Conservation (phyloP, 805 yeast genomes). For the Candida awuae region DNA sequence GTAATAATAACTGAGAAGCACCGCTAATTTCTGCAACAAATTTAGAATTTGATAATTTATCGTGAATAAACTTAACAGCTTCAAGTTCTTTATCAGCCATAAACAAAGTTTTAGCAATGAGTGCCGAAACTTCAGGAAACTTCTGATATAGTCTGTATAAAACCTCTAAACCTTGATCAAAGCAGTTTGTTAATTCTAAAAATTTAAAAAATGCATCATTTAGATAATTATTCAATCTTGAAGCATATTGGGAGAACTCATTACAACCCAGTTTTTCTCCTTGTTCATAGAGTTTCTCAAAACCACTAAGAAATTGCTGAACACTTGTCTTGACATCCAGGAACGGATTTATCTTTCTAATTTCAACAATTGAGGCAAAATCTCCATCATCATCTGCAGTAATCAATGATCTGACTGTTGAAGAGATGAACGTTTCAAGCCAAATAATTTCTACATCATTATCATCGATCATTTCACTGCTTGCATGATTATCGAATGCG, state of each 20-base stretch:
- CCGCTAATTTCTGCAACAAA: constrained; percentile 37
- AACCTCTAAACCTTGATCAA: constrained; percentile 51
- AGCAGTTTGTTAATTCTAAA: constrained; percentile 57
- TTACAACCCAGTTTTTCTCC: constrained; percentile 61
- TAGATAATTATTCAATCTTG: constrained; percentile 55
- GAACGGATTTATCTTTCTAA: constrained; percentile 77
- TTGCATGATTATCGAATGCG: constrained; percentile 37
- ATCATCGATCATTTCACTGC: constrained; percentile 28
- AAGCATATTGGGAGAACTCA: constrained; percentile 63
- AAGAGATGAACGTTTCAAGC: constrained; percentile 60
- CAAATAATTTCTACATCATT: constrained; percentile 33
- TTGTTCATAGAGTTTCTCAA: constrained; percentile 54
- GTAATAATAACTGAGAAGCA: constrained; percentile 44
- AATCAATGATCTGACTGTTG: constrained; percentile 66
- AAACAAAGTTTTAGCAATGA: constrained; percentile 46
- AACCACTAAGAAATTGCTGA: constrained; percentile 49
- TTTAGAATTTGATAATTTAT: constrained; percentile 27
- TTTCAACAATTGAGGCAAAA: constrained; percentile 66
- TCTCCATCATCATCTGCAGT: constrained; percentile 61
- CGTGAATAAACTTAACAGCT: constrained; percentile 45
- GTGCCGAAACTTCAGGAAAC: constrained; percentile 52
- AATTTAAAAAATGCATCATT: constrained; percentile 66
- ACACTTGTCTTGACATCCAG: constrained; percentile 37
- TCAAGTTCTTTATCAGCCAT: constrained; percentile 51
- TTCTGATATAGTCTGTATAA: constrained; percentile 41